Evolutionary conservation across 441 rosid species (phyloP), one percentile per base, ranked within the genome.

Genomic region (Croton laevigatus): DNA sequence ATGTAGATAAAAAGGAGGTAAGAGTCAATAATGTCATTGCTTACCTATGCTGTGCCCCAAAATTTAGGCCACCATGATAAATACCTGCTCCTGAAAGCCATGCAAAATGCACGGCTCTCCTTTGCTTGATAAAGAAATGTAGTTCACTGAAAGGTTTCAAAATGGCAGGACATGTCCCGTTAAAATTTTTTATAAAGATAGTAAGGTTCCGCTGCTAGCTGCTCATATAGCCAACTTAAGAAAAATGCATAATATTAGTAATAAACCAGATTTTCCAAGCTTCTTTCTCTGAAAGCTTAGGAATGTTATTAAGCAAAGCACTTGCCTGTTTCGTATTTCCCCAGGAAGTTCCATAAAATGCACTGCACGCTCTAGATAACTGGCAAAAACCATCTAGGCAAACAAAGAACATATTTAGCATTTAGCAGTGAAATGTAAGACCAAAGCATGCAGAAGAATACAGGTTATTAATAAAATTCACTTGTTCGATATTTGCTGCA

Each of bases 271-370:
- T 13, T 58, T 0, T 13, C 37, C 12, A 27, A 27, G 8, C 17
- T 46, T 48, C 45, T 32, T 59, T 66, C 65, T 59, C 8, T 36
- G 62, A 20, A 6, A 59, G 40, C 46, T 22, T 20, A 13, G 64
- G 10, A 61, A 68, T 23, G 22, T 61, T 55, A 59, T 20, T 19
- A 53, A 44, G 32, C 61, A 19, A 75, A 57, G 60, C 55, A 78
- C 94, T 83, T 84, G 84, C 99, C 98, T 95, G 85, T 91, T 93
- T 59, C 91, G 97, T 84, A 93, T 93, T 87, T 96, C 96, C 64
- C 99, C 99, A 61, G 99, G 99, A 77, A 96, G 93, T 82, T 93
- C 99, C 99, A 93, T 96, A 75, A 96, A 96, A 86, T 88, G 98
- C 77, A 93, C 98, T 42, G 93, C 90, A 71, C 97, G 99, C 19